A percentile compares a stretch with the other conserved stretches of the same genome.
These are phyloP conservation scores for Gaeumannomyces sp. DNA, from an alignment of 2,329 filamentous ascomycete genomes.

Conservation along the genomic window DNA sequence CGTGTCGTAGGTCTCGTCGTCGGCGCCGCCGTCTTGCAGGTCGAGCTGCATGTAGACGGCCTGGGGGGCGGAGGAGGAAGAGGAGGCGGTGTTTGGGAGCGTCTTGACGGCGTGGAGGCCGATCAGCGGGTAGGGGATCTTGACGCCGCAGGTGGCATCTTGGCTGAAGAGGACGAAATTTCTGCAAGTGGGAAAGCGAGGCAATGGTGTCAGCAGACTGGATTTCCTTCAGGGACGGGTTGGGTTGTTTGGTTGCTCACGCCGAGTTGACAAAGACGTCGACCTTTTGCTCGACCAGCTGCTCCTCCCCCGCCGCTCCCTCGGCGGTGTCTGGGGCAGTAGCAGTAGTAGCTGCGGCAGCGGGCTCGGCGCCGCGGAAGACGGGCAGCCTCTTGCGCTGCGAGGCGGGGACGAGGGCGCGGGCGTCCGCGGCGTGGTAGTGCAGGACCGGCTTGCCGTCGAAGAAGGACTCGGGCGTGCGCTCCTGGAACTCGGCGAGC, in stretches of 20 bases:
- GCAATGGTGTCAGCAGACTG: conserved; percentile 18
- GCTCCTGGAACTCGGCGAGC: conserved; percentile 62
- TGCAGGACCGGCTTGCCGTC: conserved; percentile 66
- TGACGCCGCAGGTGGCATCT: conserved; percentile 50
- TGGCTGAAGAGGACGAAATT: conserved; percentile 59
- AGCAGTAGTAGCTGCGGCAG: too few species aligned
- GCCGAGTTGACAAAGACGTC: conserved; percentile 55
- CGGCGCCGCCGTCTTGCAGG: conserved; percentile 48
- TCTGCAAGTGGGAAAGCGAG: conserved; percentile 25
- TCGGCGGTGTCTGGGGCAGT: conserved; percentile 13
- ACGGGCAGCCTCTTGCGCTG: conserved; percentile 51
- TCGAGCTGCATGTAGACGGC: conserved; percentile 64
- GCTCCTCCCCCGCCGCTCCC: conserved; percentile 28
- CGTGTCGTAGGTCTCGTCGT: conserved; percentile 58
- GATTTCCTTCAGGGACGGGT: background rate
- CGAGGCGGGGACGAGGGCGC: conserved; percentile 49
- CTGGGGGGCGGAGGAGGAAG: conserved; percentile 33
- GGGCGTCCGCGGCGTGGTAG: conserved; percentile 50
- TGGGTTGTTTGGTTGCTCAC: conserved; percentile 30
- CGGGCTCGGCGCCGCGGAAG: conserved; percentile 31
- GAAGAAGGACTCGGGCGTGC: conserved; percentile 68
- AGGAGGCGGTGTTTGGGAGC: conserved; percentile 25
- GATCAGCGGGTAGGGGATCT: conserved; percentile 68
- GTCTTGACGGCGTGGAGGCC: conserved; percentile 70
- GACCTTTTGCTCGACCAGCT: conserved; percentile 39